These are phyloP conservation scores for Ogataea pini DNA, from an alignment of 805 yeast genomes.

Conservation along the genomic window DNA sequence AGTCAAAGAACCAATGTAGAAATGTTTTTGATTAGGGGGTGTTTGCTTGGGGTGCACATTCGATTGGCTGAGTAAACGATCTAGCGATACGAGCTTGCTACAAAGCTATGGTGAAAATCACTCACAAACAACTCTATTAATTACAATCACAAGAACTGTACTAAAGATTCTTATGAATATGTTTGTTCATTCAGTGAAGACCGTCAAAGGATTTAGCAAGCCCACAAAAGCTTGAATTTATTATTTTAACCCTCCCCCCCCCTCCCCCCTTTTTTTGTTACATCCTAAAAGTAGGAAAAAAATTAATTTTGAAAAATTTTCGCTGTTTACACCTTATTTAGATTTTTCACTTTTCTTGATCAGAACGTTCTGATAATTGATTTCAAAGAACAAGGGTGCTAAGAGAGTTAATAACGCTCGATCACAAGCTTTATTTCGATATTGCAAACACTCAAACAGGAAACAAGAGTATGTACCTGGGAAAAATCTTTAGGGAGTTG, in stretches of 20 bases:
- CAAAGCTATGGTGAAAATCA: no score
- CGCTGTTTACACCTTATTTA: conserved; percentile 14
- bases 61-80: no score
- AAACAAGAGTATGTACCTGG: conserved; percentile 5
- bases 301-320: conserved; percentile 17
- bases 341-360: conserved; percentile 13
- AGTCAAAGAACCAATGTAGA: no score
- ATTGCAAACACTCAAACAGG: conserved; percentile 10
- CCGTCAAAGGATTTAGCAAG: no score
- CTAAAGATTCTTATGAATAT: no score
- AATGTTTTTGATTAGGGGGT: no score
- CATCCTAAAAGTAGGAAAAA: not conserved
- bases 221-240: no score
- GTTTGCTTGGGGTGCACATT: no score
- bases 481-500: not conserved
- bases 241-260: not conserved
- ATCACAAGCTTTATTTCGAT: conserved; percentile 8
- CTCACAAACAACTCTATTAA: no score
- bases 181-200: no score
- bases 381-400: conserved; percentile 4
- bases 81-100: no score
- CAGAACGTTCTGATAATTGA: conserved; percentile 1
- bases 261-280: not conserved
- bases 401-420: conserved; percentile 1
- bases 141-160: no score